phyloP scores from a whole-genome alignment of 805 yeast genomes.

The Suhomyces tanzawaensis region DNA sequence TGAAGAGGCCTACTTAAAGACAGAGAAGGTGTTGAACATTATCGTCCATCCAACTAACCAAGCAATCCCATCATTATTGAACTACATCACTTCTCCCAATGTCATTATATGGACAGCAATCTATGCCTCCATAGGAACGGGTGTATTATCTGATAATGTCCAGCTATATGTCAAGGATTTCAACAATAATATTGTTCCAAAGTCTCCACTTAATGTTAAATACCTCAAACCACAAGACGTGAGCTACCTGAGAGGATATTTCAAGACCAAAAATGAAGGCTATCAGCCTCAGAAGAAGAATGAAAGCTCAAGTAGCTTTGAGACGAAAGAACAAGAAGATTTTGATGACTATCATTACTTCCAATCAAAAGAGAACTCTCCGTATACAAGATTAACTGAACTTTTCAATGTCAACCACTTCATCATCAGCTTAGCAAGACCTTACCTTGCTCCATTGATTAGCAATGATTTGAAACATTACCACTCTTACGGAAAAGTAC shows the following conservation, averaged over 20 bases:
- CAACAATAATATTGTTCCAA: slow-evolving; percentile 57
- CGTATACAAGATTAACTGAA: slow-evolving; percentile 86
- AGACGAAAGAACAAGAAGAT: slow-evolving; percentile 9
- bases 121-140: slow-evolving; percentile 77
- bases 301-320: slow-evolving; percentile 6
- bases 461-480: slow-evolving; percentile 79
- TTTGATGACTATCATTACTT: slow-evolving; percentile 15
- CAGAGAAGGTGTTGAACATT: slow-evolving; percentile 78
- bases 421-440: slow-evolving; percentile 86
- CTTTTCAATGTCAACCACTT: slow-evolving; percentile 93
- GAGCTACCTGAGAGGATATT: slow-evolving; percentile 45
- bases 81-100: slow-evolving; percentile 91
- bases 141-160: slow-evolving; percentile 57
- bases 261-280: slow-evolving; percentile 15
- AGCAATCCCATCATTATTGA: slow-evolving; percentile 69
- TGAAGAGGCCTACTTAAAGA: slow-evolving; percentile 83
- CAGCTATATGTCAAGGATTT: slow-evolving; percentile 59
- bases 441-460: slow-evolving; percentile 87
- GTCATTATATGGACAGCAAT: slow-evolving; percentile 85
- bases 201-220: slow-evolving; percentile 40
- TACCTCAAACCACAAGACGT: slow-evolving; percentile 46
- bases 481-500: slow-evolving; percentile 35
- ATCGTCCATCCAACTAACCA: slow-evolving; percentile 78
- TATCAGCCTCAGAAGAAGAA: slow-evolving; percentile 11
- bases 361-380: slow-evolving; percentile 41